These are phyloP conservation scores for Eragrostis tef DNA, from an alignment of 202 grass and related monocot genomes.

Conservation along the genomic window DNA sequence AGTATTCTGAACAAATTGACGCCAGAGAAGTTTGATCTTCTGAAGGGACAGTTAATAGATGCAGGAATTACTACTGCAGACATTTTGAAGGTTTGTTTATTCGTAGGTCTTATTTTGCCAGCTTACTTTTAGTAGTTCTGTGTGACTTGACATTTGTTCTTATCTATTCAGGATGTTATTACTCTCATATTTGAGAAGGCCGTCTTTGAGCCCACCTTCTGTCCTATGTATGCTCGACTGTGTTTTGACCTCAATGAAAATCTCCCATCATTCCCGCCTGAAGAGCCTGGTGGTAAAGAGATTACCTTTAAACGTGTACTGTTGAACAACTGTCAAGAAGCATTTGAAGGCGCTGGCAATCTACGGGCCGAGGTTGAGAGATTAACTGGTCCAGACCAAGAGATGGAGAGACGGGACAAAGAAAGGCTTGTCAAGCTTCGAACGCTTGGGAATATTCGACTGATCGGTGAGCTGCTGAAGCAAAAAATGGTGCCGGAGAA, in stretches of 20 bases:
- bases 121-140: background rate
- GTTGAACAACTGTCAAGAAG: slow-evolving; percentile 83
- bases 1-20: slow-evolving; percentile 92
- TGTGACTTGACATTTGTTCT: slow-evolving; percentile 38
- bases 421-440: slow-evolving; percentile 73
- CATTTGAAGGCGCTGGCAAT: slow-evolving; percentile 72
- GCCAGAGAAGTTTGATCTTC: slow-evolving; percentile 84
- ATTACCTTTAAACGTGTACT: slow-evolving; percentile 76
- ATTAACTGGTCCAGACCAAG: slow-evolving; percentile 59
- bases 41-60: slow-evolving; percentile 78
- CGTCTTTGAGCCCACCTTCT: slow-evolving; percentile 81
- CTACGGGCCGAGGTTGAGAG: slow-evolving; percentile 56
- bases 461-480: slow-evolving; percentile 81
- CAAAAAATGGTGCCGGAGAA: slow-evolving; percentile 85
- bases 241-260: slow-evolving; percentile 76
- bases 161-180: slow-evolving; percentile 65
- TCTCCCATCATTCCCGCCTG: slow-evolving; percentile 65
- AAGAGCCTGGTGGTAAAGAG: slow-evolving; percentile 60
- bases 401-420: slow-evolving; percentile 67
- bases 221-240: slow-evolving; percentile 77
- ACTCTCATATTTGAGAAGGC: slow-evolving; percentile 87
- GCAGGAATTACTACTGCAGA: slow-evolving; percentile 73
- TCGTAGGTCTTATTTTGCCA: background rate
- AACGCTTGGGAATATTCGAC: slow-evolving; percentile 77
- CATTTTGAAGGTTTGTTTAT: slow-evolving; percentile 70